Conservation (phyloP, 768 basidiomycete genomes). For the Exsudoporus frostii region DNA sequence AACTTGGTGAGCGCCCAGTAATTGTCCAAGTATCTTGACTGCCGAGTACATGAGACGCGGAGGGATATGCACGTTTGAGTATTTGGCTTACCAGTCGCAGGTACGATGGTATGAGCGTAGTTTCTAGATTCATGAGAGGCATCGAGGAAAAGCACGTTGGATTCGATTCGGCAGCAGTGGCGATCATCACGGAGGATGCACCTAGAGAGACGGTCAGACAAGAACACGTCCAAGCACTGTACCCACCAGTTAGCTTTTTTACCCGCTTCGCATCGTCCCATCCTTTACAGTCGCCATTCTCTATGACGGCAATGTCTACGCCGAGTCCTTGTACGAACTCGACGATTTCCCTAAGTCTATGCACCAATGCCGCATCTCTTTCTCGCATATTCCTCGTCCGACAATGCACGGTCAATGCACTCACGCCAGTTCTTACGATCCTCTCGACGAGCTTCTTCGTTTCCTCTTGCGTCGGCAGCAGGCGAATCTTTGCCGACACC, state of each 20-base stretch:
- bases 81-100: constrained; percentile 56
- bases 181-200: constrained; percentile 94
- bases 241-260: constrained; percentile 67
- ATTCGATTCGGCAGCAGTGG: constrained; percentile 91
- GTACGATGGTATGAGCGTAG: constrained; percentile 67
- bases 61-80: background rate
- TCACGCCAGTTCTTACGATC: constrained; percentile 85
- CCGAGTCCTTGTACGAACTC: constrained; percentile 75
- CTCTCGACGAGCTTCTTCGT: constrained; percentile 87
- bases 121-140: constrained; percentile 67
- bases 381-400: constrained; percentile 90
- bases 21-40: constrained; percentile 76
- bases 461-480: constrained; percentile 82
- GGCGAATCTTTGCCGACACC: constrained; percentile 91
- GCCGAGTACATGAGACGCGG: constrained; percentile 6
- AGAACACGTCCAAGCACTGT: background rate
- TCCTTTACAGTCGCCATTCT: constrained; percentile 89
- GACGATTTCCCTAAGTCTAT: constrained; percentile 80
- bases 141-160: constrained; percentile 78
- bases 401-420: constrained; percentile 90
- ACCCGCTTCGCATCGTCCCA: constrained; percentile 78
- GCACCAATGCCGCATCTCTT: constrained; percentile 72
- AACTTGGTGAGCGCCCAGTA: constrained; percentile 87
- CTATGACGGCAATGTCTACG: constrained; percentile 80
- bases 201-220: constrained; percentile 36